Percentiles rank a stretch among this genome's conserved stretches.
Evolutionary conservation across 1,139 yeast species (phyloP).

Genomic region (Lodderomyces oxycetoniae): DNA sequence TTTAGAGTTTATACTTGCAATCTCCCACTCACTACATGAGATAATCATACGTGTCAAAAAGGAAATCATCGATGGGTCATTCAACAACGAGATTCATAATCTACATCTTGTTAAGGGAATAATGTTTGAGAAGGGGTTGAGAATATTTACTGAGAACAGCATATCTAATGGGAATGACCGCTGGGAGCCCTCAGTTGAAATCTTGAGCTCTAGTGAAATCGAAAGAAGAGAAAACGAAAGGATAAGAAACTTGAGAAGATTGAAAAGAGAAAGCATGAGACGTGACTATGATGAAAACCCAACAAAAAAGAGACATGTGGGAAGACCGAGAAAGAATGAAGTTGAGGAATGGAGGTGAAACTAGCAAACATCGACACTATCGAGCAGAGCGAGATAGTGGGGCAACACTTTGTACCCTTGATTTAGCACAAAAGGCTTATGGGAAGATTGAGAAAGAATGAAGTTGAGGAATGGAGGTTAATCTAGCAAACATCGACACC

Average conservation of each 20-base stretch:
- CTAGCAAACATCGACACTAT: no score
- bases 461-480: constrained; percentile 36
- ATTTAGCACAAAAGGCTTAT: constrained; percentile 49
- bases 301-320: constrained; percentile 39
- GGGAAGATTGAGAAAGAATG: constrained; percentile 48
- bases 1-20: constrained; percentile 86
- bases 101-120: constrained; percentile 43
- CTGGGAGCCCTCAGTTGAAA: constrained; percentile 89
- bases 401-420: no score
- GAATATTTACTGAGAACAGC: constrained; percentile 44
- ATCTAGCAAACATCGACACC: no score
- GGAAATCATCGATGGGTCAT: constrained; percentile 79
- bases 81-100: constrained; percentile 43
- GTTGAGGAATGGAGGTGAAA: constrained; percentile 33
- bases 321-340: constrained; percentile 50
- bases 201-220: constrained; percentile 84
- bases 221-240: constrained; percentile 94
- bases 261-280: constrained; percentile 84
- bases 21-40: constrained; percentile 84
- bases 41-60: constrained; percentile 68
- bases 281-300: constrained; percentile 40
- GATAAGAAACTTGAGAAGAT: constrained; percentile 83
- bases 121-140: constrained; percentile 41
- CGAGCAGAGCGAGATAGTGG: no score
- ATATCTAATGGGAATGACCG: constrained; percentile 52